These are phyloP conservation scores for Candida boleticola DNA, from an alignment of 805 yeast species.

Conservation along the genomic window DNA sequence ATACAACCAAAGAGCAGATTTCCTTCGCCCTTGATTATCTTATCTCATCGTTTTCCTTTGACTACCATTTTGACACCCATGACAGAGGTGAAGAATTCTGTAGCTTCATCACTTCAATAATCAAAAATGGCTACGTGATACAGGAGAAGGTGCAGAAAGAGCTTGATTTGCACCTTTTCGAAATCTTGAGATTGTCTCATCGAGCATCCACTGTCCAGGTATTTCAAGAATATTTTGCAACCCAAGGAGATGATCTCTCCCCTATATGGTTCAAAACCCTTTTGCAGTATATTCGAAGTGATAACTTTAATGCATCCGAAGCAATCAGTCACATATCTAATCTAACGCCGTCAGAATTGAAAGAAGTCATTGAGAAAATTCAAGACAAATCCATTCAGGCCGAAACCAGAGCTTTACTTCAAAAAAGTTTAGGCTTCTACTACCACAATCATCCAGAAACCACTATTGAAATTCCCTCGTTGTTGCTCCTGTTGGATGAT, in stretches of 20 bases:
- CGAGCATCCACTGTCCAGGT: constrained; percentile 7
- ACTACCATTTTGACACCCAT: constrained; percentile 30
- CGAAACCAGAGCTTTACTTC: constrained; percentile 24
- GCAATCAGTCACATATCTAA: not conserved
- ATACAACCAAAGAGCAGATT: not conserved
- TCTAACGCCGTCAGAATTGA: not conserved
- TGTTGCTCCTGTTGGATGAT: constrained; percentile 57
- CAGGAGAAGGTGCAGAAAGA: no score
- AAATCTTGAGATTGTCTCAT: constrained; percentile 11
- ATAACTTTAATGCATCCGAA: not conserved
- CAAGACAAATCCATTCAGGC: constrained; percentile 22
- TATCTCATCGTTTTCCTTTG: constrained; percentile 14
- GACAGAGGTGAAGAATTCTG: constrained; percentile 37
- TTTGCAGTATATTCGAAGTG: not conserved
- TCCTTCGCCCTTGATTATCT: not conserved
- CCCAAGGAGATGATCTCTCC: not conserved
- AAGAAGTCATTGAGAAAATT: not conserved
- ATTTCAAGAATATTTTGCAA: constrained; percentile 15
- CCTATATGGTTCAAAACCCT: not conserved
- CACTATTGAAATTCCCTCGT: constrained; percentile 1
- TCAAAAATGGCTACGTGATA: constrained; percentile 15
- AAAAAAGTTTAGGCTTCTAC: constrained; percentile 19
- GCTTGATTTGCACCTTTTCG: constrained; percentile 16
- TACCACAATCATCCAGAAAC: constrained; percentile 8
- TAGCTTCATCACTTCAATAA: constrained; percentile 2